Evolutionary conservation across 768 basidiomycete genomes (phyloP), one percentile per base, ranked within the genome.

Genomic region (Suillus alpinus): DNA sequence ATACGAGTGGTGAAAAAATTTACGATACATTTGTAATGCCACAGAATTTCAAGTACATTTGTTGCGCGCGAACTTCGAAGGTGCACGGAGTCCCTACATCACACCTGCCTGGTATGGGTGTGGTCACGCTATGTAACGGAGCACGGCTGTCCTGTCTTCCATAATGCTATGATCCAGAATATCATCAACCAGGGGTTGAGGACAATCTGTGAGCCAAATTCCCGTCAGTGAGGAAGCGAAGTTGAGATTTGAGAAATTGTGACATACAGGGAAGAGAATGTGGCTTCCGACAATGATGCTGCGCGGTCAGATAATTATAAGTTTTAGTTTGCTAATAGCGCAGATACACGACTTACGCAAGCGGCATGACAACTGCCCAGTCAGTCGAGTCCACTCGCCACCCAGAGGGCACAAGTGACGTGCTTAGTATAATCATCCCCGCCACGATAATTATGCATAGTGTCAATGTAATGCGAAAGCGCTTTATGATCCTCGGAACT

Each of bases 101-200:
- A n/a, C n/a, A n/a, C n/a, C n/a, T n/a, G n/a, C n/a, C n/a, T n/a
- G n/a, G n/a, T n/a, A n/a, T n/a, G n/a, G n/a, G n/a, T n/a, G n/a
- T n/a, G n/a, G n/a, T n/a, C n/a, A n/a, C n/a, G n/a, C n/a, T n/a
- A n/a, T n/a, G n/a, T n/a, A n/a, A n/a, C n/a, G n/a, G n/a, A n/a
- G n/a, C n/a, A n/a, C n/a, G n/a, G n/a, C n/a, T n/a, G n/a, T n/a
- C n/a, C n/a, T n/a, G n/a, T n/a, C n/a, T n/a, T n/a, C n/a, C n/a
- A n/a, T n/a, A n/a, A n/a, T n/a, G n/a, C n/a, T n/a, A n/a, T n/a
- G n/a, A n/a, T n/a, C n/a, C n/a, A 87, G 75, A 93, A 94, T 44
- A 92, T 89, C 88, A 92, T 91, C 57, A 94, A 76, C 88, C 89
- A 92, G 1, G 92, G 94, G 66, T 95, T 95, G 44, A 95, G 82